Evolutionary conservation across 2,329 filamentous ascomycete genomes (phyloP).

Genomic region (Eurotiales sp.): DNA sequence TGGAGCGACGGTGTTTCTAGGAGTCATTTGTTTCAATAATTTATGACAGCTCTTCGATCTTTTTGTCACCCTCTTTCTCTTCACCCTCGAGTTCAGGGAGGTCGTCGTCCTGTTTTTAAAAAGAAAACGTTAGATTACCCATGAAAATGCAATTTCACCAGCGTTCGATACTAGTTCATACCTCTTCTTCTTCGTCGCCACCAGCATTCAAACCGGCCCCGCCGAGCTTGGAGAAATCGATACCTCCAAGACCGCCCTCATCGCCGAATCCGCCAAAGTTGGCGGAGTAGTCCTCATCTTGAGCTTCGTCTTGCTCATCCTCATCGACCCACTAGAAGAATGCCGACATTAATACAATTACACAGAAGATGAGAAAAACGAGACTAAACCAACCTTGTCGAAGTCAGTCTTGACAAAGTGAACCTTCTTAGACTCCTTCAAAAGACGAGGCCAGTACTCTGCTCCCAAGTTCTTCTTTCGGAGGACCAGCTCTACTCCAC

Average conservation of each 20-base stretch:
- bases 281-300: constrained; percentile 67
- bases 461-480: constrained; percentile 95
- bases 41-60: constrained; percentile 36
- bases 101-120: constrained; percentile 60
- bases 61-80: constrained; percentile 27
- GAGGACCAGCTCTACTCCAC: constrained; percentile 85
- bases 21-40: constrained; percentile 9
- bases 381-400: constrained; percentile 66
- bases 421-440: constrained; percentile 84
- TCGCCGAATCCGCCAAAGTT: constrained; percentile 52
- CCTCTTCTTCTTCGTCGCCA: constrained; percentile 35
- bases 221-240: constrained; percentile 90
- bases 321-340: constrained; percentile 77
- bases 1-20: background rate
- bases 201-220: constrained; percentile 28
- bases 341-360: constrained; percentile 6
- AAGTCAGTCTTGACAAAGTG: constrained; percentile 99
- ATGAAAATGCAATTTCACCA: too few relatives aligned
- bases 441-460: constrained; percentile 91
- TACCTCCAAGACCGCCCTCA: constrained; percentile 74
- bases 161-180: too few relatives aligned
- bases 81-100: constrained; percentile 77
- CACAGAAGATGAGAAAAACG: background rate
- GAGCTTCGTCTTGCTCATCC: constrained; percentile 91
- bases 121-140: background rate